These are phyloP conservation scores for Calonectria montana DNA, from an alignment of 2,329 filamentous ascomycete species.

Conservation along the genomic window DNA sequence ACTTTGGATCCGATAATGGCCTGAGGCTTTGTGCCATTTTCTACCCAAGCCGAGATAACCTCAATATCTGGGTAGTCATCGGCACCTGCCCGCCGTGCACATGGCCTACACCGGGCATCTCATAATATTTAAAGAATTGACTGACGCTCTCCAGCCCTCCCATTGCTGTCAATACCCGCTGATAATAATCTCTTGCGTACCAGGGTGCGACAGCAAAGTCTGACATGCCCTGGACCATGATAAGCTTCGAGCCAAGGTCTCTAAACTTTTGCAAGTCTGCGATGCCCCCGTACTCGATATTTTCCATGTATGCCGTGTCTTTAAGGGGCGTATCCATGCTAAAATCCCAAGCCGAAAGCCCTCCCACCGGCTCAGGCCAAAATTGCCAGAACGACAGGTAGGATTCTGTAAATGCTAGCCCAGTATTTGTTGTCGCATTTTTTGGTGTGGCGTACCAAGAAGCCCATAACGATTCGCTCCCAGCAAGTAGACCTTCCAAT, in stretches of 20 bases:
- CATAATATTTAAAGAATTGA: background rate
- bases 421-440: background rate
- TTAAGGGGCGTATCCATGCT: background rate
- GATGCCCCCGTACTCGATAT: background rate
- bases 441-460: background rate
- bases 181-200: background rate
- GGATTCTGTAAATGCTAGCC: background rate
- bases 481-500: background rate
- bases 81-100: background rate
- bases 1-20: background rate
- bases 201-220: background rate
- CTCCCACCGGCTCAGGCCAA: background rate
- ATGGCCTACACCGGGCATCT: background rate
- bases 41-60: background rate
- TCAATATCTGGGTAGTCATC: background rate
- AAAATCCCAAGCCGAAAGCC: background rate
- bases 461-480: background rate
- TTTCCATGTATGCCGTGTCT: background rate
- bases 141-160: background rate
- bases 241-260: background rate
- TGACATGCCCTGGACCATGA: background rate
- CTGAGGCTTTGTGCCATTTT: background rate
- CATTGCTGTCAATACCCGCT: background rate
- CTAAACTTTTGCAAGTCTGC: background rate
- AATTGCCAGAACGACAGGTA: constrained; percentile 1